These are phyloP conservation scores for Xanthoceras sorbifolium DNA, from an alignment of 345 rosid genomes.

Conservation along the genomic window DNA sequence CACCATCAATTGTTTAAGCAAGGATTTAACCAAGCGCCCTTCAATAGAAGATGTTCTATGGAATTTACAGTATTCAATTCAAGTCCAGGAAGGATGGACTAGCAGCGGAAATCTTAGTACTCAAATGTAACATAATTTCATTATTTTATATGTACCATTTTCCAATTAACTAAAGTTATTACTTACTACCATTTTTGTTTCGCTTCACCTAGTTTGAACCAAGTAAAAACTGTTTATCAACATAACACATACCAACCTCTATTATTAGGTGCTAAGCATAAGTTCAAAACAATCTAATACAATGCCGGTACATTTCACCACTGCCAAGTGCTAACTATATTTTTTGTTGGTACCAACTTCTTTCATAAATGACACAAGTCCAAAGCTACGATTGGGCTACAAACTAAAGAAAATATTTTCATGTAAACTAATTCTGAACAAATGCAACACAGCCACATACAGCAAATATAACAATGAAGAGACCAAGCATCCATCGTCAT, in stretches of 20 bases:
- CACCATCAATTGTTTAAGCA: slow-evolving; percentile 68
- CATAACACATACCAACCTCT: not conserved
- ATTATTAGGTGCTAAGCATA: not conserved
- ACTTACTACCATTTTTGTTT: not conserved
- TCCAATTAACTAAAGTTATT: not conserved
- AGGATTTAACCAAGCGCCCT: slow-evolving; percentile 62
- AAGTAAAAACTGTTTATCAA: not conserved
- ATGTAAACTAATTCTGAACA: slow-evolving; percentile 1
- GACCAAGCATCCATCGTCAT: slow-evolving; percentile 23
- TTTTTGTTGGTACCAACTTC: not conserved
- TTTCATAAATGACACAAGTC: not conserved
- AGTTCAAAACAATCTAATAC: not conserved
- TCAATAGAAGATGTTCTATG: slow-evolving; percentile 91
- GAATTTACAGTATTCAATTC: slow-evolving; percentile 89
- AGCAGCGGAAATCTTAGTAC: slow-evolving; percentile 74
- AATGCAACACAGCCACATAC: slow-evolving; percentile 3
- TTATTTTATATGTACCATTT: not conserved
- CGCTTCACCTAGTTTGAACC: not conserved
- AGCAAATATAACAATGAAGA: slow-evolving; percentile 15
- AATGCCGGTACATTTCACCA: not conserved
- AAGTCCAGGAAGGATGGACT: slow-evolving; percentile 90
- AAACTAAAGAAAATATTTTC: not conserved
- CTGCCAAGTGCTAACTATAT: not conserved
- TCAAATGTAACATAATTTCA: slow-evolving; percentile 21
- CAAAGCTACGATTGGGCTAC: not conserved